Evolutionary conservation across 1,284 basidiomycete genomes (phyloP).

Genomic region (Ustilago lituana): DNA sequence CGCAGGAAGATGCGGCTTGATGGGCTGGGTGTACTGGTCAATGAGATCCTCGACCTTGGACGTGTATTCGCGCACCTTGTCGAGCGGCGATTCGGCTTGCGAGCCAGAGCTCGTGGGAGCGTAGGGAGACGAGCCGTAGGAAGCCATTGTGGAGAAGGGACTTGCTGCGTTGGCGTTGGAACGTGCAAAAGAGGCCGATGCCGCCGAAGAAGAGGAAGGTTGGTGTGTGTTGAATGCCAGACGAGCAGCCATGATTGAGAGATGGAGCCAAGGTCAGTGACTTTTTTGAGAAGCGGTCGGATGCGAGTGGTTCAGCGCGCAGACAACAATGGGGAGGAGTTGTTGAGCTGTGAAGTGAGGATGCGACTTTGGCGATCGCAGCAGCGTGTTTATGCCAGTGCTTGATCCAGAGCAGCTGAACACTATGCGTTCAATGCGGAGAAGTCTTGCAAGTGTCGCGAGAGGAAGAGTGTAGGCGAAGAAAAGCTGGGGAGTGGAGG

Average conservation of each 20-base stretch:
- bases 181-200: constrained; percentile 11
- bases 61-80: constrained; percentile 81
- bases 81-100: constrained; percentile 72
- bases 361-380: no score
- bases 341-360: no score
- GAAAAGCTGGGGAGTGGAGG: background rate
- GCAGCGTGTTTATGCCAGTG: background rate
- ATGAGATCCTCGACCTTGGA: constrained; percentile 85
- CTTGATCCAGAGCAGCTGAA: background rate
- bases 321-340: no score
- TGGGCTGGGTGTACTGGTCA: constrained; percentile 90
- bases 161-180: constrained; percentile 9
- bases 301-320: no score
- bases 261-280: constrained; percentile 17
- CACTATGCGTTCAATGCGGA: background rate
- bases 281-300: background rate
- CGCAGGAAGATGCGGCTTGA: constrained; percentile 92
- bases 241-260: constrained; percentile 32
- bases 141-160: constrained; percentile 27
- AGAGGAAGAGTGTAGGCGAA: background rate
- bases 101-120: constrained; percentile 37
- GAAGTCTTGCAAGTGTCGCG: background rate
- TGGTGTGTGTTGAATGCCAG: constrained; percentile 31
- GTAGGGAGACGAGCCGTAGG: constrained; percentile 57
- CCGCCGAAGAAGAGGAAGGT: constrained; percentile 12